Evolutionary conservation across 2,329 filamentous ascomycete species (phyloP).

Genomic region (Diaporthe eres): DNA sequence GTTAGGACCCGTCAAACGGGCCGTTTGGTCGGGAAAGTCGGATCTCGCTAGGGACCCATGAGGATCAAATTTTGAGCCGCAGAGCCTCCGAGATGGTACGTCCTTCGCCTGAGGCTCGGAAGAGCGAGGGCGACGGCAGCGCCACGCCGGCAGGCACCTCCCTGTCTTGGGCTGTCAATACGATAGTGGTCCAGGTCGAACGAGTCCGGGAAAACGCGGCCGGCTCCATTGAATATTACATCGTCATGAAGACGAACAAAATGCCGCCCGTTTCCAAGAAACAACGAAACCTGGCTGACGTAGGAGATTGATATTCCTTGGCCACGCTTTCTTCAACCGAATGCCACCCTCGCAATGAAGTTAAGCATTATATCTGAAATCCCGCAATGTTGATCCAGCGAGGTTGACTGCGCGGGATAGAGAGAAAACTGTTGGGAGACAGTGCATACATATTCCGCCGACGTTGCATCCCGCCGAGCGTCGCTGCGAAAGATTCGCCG

Average conservation of each 20-base stretch:
- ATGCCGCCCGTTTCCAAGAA: constrained; percentile 28
- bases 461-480: constrained; percentile 33
- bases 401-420: neutral
- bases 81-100: constrained; percentile 41
- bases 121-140: constrained; percentile 21
- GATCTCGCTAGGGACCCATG: constrained; percentile 30
- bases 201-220: neutral
- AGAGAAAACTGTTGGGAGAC: constrained; percentile 31
- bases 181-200: neutral
- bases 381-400: constrained; percentile 6
- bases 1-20: constrained; percentile 41
- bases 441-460: neutral
- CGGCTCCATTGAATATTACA: neutral
- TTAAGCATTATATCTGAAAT: constrained; percentile 12
- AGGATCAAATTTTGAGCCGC: constrained; percentile 41
- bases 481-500: constrained; percentile 34
- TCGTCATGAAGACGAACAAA: constrained; percentile 11
- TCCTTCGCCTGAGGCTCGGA: constrained; percentile 37
- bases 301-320: constrained; percentile 16
- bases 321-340: neutral
- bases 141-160: constrained; percentile 23
- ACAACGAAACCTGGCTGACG: constrained; percentile 4
- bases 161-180: constrained; percentile 8
- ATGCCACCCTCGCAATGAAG: constrained; percentile 11
- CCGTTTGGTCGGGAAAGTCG: constrained; percentile 41